Evolutionary conservation across 2,329 filamentous ascomycete genomes (phyloP).

Genomic region (Corynespora cassiicola): DNA sequence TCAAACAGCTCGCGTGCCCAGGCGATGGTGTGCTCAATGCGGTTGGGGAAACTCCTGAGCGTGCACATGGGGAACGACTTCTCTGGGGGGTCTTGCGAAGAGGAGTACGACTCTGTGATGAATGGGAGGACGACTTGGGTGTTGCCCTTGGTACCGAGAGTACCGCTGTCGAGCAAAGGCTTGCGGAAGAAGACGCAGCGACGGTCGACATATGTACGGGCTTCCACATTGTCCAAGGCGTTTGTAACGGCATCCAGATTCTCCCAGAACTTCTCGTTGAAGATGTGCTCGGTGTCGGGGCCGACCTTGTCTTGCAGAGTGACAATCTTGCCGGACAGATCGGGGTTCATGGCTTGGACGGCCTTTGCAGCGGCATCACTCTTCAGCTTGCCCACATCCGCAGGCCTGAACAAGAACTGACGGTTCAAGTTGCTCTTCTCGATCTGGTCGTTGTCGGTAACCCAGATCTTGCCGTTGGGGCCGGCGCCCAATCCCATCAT

Average conservation of each 20-base stretch:
- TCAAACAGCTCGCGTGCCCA: constrained; percentile 98
- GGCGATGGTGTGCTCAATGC: constrained; percentile 97
- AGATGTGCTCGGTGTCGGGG: constrained; percentile 88
- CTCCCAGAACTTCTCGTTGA: constrained; percentile 93
- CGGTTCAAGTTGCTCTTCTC: constrained; percentile 99
- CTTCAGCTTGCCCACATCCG: constrained; percentile 95
- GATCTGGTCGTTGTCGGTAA: constrained; percentile 98
- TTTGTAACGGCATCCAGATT: constrained; percentile 91
- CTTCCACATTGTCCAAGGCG: constrained; percentile 96
- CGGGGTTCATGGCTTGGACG: constrained; percentile 95
- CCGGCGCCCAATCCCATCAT: constrained; percentile 96
- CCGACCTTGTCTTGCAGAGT: constrained; percentile 90
- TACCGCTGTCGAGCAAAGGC: constrained; percentile 93
- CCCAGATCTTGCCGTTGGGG: constrained; percentile 84
- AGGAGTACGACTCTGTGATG: constrained; percentile 95
- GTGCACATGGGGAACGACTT: constrained; percentile 99
- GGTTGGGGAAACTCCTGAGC: constrained; percentile 94
- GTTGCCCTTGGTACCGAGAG: constrained; percentile 98
- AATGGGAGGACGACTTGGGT: constrained; percentile 92
- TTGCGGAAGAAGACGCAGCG: constrained; percentile 99
- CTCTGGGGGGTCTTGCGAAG: constrained; percentile 95
- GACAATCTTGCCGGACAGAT: constrained; percentile 83
- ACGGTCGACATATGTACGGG: constrained; percentile 93
- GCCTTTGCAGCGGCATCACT: constrained; percentile 90
- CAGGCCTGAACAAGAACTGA: constrained; percentile 92